Base-by-base conservation (phyloP, 768 basidiomycete genomes). In the Nevesoporus exiguus region DNA sequence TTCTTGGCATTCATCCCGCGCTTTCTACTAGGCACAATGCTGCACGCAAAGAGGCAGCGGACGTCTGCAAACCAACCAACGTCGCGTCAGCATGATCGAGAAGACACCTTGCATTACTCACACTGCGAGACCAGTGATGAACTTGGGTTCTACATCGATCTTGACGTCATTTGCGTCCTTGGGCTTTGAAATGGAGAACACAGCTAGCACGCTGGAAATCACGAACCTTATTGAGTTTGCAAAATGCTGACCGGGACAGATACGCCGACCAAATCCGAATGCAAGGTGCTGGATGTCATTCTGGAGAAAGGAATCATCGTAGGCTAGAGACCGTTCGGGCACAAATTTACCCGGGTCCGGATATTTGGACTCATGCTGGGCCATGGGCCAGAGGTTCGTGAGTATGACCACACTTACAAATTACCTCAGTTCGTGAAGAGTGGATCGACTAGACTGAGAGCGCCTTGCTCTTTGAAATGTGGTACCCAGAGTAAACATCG, bases 201-300 rank as follows among this genome's bases (percentile, higher is more conserved):
- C 44, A 2, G 55, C 47, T 31, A 59, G 14, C 5, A 56, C 39
- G 6, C 5, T 45, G 27, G 22, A 41, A 9, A 59, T 54, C 15
- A 36, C 10, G 15, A 25, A 5, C 52, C 55, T 54, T 7, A 61
- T 5, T 1, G 62, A 61, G 21, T 64, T 59, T 11, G 62, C 62
- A 19, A 64, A 54, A 27, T 56, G 42, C 17, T 59, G 48, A 4
- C 66, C 66, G 11, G 51, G 49, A 34, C 63, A 67, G 37, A 57
- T 57, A 37, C 65, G 61, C 22, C 63, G 49, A 40, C 66, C 65
- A 22, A 67, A 67, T 19, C 66, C 66, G 30, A 60, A 67, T 7
- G 47, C 52, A 22, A 22, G 30, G 13, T 47, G 21, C 14, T 22
- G 31, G 14, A 10, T 34, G 21, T 33, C 21, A 31, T 22, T 22